Evolutionary conservation across 2,329 filamentous ascomycete genomes (phyloP), one percentile per base, ranked within the genome.

Genomic region (Zymoseptoria tritici): DNA sequence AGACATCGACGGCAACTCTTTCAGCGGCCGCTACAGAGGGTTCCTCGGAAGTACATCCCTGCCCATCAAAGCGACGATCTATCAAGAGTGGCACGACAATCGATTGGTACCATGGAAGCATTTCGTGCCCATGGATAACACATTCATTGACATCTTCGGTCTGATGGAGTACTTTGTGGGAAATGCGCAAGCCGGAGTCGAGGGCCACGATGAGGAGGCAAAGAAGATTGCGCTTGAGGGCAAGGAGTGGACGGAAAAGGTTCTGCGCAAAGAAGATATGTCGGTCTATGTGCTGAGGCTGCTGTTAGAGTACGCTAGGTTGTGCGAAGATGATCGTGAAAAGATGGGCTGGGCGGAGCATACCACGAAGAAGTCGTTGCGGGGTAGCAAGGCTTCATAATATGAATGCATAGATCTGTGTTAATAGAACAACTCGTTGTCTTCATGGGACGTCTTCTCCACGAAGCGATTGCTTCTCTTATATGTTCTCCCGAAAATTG

Each of bases 191-290:
- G 64, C 62, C 16, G 72, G 69, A 2, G 57, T 72, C 20, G 67
- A 61, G 1, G 73, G 72, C 0, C 75, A 75, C 53, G 87, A 91
- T 67, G 73, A 74, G 1, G 79, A 78, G 2, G 89, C 86, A 0
- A 77, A 83, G 71, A 80, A 77, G 70, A 89, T 92, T 67, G 88
- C 88, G 11, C 73, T 77, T 51, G 81, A 81, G 3, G 87, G 88
- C 2, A 84, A 85, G 70, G 77, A 78, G 31, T 91, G 88, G 88
- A 85, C 87, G 0, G 82, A 85, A 62, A 82, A 76, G 68, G 88
- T 88, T 7, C 75, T 91, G 24, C 77, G 89, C 60, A 82, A 80
- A 66, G 87, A 90, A 67, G 88, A 91, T 68, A 90, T 90, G 86
- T 81, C 85, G 68, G 79, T 91, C 8, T 91, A 91, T 70, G 80